Base-by-base conservation (phyloP, 75 land plant genomes). In the Gnetum montanum region DNA sequence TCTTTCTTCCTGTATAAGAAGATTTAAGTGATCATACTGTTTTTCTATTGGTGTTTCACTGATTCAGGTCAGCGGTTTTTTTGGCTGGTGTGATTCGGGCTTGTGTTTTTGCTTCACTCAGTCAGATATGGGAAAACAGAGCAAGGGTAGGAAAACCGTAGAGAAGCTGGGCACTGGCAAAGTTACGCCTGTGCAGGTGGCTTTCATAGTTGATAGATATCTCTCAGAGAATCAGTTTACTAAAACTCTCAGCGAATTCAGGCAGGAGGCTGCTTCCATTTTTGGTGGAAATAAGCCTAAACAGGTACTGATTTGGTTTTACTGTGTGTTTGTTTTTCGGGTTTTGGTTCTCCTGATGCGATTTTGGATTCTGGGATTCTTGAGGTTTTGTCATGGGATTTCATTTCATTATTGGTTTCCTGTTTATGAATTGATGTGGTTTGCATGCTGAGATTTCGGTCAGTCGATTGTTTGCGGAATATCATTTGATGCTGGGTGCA, bases 191-290 rank as follows among this genome's bases (percentile, higher is more conserved):
- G 49, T 79, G 6, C 88, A 84, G 18, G 62, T 84, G 27, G 88
- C 88, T 12, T 84, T 70, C 64, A 76, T 81, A 35, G 85, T 84
- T 33, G 84, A 80, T 13, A 66, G 81, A 3, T 84, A 80, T 57
- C 81, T 84, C 24, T 46, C 59, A 43, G 78, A 84, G 43, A 72
- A 76, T 68, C 54, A 37, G 40, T 81, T 11, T 58, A 8, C 69
- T 18, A 45, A 68, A 13, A 54, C 88, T 4, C 77, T 74, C 47
- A 50, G 77, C 34, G 49, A 44, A 25, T 84, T 84, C 66, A 25
- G 88, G 46, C 35, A 65, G 8, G 88, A 84, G 44, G 85, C 85
- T 0, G 64, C 85, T 3, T 31, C 64, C 31, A 66, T 81, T 54
- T 23, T 84, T 54, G 60, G 81, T 6, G 63, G 46, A 34, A 60